phyloP scores from a whole-genome alignment of 495 filamentous ascomycete species.

The Staphylotrichum tortipilum region DNA sequence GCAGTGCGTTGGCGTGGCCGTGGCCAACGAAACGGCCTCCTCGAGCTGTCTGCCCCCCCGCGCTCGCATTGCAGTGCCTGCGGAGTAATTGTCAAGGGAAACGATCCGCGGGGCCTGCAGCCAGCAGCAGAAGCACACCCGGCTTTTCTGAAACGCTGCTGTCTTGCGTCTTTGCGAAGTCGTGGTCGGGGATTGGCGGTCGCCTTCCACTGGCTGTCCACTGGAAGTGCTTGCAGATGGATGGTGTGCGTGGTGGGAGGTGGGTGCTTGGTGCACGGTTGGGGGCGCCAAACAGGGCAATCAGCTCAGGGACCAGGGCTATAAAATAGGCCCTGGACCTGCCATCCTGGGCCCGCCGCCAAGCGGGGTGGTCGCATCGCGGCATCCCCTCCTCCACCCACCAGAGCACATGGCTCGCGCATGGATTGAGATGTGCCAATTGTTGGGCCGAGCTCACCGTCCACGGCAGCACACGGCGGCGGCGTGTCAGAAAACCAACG shows the following conservation, averaged over 20 bases:
- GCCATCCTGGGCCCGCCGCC: neutral
- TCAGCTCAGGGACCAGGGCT: conserved; percentile 13
- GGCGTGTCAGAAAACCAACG: no score
- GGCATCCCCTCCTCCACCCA: no score
- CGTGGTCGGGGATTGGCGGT: conserved; percentile 1
- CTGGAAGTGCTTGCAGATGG: conserved; percentile 12
- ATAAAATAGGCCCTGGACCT: no score
- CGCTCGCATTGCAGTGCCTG: no score
- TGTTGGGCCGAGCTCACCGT: no score
- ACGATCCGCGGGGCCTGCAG: neutral
- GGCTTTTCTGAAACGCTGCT: conserved; percentile 8
- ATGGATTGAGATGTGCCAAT: conserved; percentile 7
- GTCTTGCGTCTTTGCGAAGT: neutral
- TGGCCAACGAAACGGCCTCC: neutral
- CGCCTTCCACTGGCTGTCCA: no score
- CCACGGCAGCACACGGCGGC: no score
- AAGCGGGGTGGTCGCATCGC: conserved; percentile 10
- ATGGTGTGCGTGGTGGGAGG: neutral
- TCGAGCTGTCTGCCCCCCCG: no score
- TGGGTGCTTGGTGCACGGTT: neutral
- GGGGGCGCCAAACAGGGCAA: neutral
- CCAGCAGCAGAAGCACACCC: no score
- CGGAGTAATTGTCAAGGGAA: neutral
- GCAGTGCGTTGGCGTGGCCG: neutral
- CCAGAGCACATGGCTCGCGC: conserved; percentile 8